These are phyloP conservation scores for Cryptosporidium baileyi DNA, from an alignment of 169 alveolate species.

Conservation along the genomic window DNA sequence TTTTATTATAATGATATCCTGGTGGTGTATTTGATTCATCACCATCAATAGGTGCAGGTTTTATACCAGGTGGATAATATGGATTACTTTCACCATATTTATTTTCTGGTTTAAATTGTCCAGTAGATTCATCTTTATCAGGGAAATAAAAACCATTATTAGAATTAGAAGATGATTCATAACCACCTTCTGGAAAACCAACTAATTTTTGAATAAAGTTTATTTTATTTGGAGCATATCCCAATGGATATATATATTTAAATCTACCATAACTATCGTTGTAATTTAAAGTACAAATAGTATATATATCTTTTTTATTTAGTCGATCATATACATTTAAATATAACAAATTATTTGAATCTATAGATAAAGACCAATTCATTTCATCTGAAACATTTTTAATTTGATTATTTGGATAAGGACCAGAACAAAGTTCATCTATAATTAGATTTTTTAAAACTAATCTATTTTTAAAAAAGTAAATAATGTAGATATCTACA, in stretches of 20 bases:
- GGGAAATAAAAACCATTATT: constrained; percentile 20
- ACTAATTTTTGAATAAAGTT: neutral
- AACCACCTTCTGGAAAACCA: constrained; percentile 50
- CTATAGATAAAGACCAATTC: constrained; percentile 3
- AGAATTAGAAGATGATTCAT: neutral
- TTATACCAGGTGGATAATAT: constrained; percentile 44
- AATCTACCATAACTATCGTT: neutral
- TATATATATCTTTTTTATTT: neutral
- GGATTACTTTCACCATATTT: constrained; percentile 18
- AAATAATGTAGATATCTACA: neutral
- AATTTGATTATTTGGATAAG: neutral
- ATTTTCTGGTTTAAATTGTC: constrained; percentile 1
- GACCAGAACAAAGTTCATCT: constrained; percentile 20
- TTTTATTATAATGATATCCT: constrained; percentile 34
- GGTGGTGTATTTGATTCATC: neutral
- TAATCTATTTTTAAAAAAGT: neutral
- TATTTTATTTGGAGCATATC: constrained; percentile 27
- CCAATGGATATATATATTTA: constrained; percentile 25
- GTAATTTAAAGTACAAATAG: constrained; percentile 19
- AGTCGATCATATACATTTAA: neutral
- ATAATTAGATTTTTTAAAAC: constrained; percentile 6
- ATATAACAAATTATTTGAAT: constrained; percentile 11
- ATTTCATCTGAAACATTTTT: neutral
- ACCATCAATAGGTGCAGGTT: constrained; percentile 33
- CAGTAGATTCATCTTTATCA: neutral